These are phyloP conservation scores for Neodidymelliopsis sp. DNA, from an alignment of 2,329 filamentous ascomycete species.

Conservation along the genomic window DNA sequence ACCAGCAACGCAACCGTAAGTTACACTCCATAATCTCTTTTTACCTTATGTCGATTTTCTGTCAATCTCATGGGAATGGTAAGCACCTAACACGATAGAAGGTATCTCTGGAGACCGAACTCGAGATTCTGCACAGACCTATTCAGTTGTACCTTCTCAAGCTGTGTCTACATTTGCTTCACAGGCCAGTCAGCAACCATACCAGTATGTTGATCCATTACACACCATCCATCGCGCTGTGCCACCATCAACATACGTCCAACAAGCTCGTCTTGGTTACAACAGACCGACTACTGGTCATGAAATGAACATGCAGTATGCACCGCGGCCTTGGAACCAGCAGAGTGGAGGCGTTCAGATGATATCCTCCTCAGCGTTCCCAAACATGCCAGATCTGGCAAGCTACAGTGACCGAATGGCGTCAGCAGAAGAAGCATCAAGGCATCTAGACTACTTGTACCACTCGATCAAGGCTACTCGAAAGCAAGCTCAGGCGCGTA, in stretches of 20 bases:
- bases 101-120: too few relatives aligned
- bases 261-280: too few relatives aligned
- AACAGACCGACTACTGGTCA: too few relatives aligned
- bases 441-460: neutral
- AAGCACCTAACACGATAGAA: neutral
- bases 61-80: neutral
- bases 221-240: too few relatives aligned
- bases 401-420: neutral
- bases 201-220: too few relatives aligned
- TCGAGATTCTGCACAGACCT: too few relatives aligned
- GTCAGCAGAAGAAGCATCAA: neutral
- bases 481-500: neutral
- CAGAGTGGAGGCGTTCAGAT: neutral
- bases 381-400: neutral
- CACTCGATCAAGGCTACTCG: neutral
- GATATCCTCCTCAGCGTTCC: neutral
- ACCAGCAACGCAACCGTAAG: conserved; percentile 3
- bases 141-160: too few relatives aligned
- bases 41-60: neutral
- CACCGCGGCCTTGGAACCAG: neutral
- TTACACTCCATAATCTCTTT: neutral
- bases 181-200: too few relatives aligned
- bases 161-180: too few relatives aligned
- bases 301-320: neutral
- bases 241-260: too few relatives aligned